A percentile compares a stretch with the other conserved stretches of the same genome.
phyloP scores from a whole-genome alignment of 148 eudicot species.

The Fagopyrum tataricum region DNA sequence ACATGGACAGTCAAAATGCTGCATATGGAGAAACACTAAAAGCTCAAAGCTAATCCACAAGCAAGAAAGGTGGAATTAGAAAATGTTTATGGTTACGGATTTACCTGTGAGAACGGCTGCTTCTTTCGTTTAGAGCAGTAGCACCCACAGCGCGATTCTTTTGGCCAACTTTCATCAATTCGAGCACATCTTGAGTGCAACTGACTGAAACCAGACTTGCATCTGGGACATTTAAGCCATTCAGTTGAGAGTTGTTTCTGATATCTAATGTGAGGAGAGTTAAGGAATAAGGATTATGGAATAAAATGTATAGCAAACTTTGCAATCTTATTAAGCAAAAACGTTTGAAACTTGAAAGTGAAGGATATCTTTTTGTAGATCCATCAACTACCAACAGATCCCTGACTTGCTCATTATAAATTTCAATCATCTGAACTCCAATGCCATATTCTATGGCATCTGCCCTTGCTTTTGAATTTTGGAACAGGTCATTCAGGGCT shows the following conservation, averaged over 20 bases:
- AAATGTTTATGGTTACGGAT: not conserved
- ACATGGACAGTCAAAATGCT: slow-evolving; percentile 92
- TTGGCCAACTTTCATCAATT: slow-evolving; percentile 77
- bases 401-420: slow-evolving; percentile 96
- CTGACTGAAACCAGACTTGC: slow-evolving; percentile 75
- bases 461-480: slow-evolving; percentile 59
- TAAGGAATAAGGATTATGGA: slow-evolving; percentile 30
- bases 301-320: not conserved
- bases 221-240: slow-evolving; percentile 96
- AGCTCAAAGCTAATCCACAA: not conserved
- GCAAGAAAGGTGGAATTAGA: not conserved
- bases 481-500: slow-evolving; percentile 71
- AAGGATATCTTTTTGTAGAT: slow-evolving; percentile 86
- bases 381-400: slow-evolving; percentile 83
- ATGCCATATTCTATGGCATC: slow-evolving; percentile 64
- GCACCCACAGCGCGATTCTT: slow-evolving; percentile 97
- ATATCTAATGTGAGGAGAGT: slow-evolving; percentile 64
- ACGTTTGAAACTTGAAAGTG: not conserved
- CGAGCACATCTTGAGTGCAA: slow-evolving; percentile 80
- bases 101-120: slow-evolving; percentile 96
- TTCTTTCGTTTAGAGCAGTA: slow-evolving; percentile 89
- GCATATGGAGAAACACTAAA: slow-evolving; percentile 15
- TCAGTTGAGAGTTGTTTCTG: slow-evolving; percentile 79
- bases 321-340: not conserved
- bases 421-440: slow-evolving; percentile 96